Percentiles rank a stretch among this genome's conserved stretches.
These are phyloP conservation scores for Russula emetica DNA, from an alignment of 768 basidiomycete species.

Conservation along the genomic window DNA sequence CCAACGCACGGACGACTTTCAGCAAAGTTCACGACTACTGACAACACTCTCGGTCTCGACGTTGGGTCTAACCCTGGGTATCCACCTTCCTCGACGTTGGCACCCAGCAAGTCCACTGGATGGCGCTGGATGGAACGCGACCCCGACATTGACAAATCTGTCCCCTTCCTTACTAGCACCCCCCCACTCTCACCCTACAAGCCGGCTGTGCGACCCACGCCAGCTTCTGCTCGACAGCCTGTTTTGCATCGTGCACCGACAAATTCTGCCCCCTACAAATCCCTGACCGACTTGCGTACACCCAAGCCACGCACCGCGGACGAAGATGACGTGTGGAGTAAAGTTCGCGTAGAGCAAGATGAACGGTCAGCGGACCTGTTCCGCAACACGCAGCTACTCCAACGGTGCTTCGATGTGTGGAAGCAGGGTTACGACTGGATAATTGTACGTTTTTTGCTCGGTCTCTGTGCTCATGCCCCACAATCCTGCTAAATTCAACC, in stretches of 20 bases:
- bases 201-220: constrained; percentile 12
- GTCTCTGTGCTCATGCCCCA: constrained; percentile 12
- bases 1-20: constrained; percentile 1
- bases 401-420: constrained; percentile 77
- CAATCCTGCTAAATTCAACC: not conserved
- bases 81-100: constrained; percentile 16
- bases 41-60: constrained; percentile 35
- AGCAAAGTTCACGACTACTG: constrained; percentile 25
- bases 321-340: constrained; percentile 75
- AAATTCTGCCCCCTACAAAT: constrained; percentile 13
- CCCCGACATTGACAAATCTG: constrained; percentile 21
- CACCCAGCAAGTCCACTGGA: constrained; percentile 8
- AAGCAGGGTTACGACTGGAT: constrained; percentile 67
- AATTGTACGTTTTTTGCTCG: constrained; percentile 45
- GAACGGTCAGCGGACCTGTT: constrained; percentile 70
- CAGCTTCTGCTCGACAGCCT: constrained; percentile 12
- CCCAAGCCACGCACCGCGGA: constrained; percentile 49
- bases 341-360: constrained; percentile 63
- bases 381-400: constrained; percentile 56
- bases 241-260: not conserved
- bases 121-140: constrained; percentile 18
- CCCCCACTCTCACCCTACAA: constrained; percentile 19
- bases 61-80: constrained; percentile 23
- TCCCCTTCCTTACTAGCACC: constrained; percentile 26
- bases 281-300: constrained; percentile 33